phyloP scores from a whole-genome alignment of 257 asterid genomes.

The Solanum habrochaites region DNA sequence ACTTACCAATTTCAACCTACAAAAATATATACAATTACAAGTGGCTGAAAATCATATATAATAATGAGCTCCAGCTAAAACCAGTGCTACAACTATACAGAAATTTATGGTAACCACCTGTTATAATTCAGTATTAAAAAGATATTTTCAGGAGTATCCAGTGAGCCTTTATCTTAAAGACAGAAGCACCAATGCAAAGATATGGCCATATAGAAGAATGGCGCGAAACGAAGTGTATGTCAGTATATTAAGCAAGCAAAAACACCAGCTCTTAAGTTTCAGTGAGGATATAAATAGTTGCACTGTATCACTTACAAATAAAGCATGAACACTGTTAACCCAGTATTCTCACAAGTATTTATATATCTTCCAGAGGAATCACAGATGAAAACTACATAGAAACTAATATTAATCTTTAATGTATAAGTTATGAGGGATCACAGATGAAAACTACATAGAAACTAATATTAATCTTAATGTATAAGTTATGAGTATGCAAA shows the following conservation, averaged over 20 bases:
- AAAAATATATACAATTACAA: constrained; percentile 15
- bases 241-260: background rate
- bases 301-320: background rate
- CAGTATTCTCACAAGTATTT: background rate
- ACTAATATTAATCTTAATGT: background rate
- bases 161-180: background rate
- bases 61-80: background rate
- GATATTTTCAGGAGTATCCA: background rate
- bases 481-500: background rate
- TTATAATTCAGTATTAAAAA: background rate
- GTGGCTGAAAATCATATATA: constrained; percentile 1
- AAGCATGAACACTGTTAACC: background rate
- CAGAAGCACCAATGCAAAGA: background rate
- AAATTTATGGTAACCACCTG: background rate
- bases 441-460: background rate
- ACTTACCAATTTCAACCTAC: constrained; percentile 61
- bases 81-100: background rate
- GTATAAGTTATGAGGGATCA: background rate
- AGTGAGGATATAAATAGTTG: background rate
- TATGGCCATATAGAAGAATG: background rate
- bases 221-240: background rate
- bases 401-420: background rate
- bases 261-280: background rate
- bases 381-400: background rate
- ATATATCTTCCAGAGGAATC: background rate